These are phyloP conservation scores for Trichomonas vaginalis DNA, from an alignment of 208 protist species.

Conservation along the genomic window DNA sequence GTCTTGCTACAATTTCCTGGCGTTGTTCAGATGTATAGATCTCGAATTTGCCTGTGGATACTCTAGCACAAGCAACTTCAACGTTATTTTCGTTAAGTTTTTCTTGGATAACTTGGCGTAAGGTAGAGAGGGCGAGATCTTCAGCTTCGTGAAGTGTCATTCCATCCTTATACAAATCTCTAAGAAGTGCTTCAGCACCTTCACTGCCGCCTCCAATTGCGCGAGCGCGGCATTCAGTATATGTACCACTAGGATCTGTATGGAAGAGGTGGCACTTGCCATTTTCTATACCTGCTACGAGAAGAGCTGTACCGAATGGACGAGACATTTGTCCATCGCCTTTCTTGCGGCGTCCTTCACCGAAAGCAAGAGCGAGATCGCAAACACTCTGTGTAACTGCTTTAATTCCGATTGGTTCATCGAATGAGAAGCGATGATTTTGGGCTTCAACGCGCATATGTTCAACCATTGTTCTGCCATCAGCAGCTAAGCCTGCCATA, in stretches of 20 bases:
- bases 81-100: conserved; percentile 17
- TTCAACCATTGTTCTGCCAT: conserved; percentile 91
- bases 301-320: background rate
- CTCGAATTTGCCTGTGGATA: background rate
- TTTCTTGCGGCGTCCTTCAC: background rate
- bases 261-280: conserved; percentile 54
- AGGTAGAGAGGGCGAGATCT: background rate
- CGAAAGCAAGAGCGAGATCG: conserved; percentile 83
- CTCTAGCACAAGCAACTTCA: conserved; percentile 4
- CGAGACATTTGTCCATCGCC: background rate
- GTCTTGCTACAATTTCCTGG: background rate
- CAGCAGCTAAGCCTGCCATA: conserved; percentile 88
- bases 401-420: conserved; percentile 88
- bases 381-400: conserved; percentile 81
- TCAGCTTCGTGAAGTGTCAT: conserved; percentile 13
- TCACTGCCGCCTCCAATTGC: conserved; percentile 92
- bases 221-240: conserved; percentile 79
- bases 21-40: background rate
- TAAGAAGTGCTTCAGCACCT: conserved; percentile 83
- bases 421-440: conserved; percentile 96
- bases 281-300: background rate
- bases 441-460: conserved; percentile 87
- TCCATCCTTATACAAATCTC: conserved; percentile 75
- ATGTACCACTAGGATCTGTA: conserved; percentile 89
- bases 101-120: conserved; percentile 12